A percentile compares a stretch with the other conserved stretches of the same genome.
These are phyloP conservation scores for Nannochloropsis gaditana DNA, from an alignment of 108 stramenopile genomes.

Conservation along the genomic window DNA sequence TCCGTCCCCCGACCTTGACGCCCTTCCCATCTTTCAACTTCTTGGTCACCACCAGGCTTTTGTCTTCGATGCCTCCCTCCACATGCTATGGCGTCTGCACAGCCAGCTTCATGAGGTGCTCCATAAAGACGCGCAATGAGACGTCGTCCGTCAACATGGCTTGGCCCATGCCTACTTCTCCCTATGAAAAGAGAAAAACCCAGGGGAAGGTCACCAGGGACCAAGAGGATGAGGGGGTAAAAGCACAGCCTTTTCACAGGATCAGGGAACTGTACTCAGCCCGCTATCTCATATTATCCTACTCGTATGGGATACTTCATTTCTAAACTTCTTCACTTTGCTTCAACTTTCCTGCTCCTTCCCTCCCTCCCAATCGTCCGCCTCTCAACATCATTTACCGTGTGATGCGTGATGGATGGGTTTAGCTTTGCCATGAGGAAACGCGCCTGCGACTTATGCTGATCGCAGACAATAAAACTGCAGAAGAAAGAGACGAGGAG, in stretches of 20 bases:
- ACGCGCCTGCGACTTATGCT: conserved; percentile 95
- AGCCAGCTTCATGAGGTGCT: conserved; percentile 73
- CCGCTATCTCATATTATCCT: too few relatives aligned
- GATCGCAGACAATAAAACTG: conserved; percentile 97
- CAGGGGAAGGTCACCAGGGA: neutral
- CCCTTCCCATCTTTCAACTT: too few relatives aligned
- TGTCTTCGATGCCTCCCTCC: neutral
- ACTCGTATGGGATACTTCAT: too few relatives aligned
- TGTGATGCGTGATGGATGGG: conserved; percentile 62
- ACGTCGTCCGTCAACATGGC: conserved; percentile 98
- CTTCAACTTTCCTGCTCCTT: neutral
- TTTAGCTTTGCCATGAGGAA: conserved; percentile 99
- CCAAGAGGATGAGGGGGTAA: too few relatives aligned
- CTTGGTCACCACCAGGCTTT: neutral
- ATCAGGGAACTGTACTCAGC: too few relatives aligned
- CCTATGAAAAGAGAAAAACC: neutral
- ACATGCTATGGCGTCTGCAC: conserved; percentile 39
- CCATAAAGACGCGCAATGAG: conserved; percentile 96
- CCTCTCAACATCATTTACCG: neutral
- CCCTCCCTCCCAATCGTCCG: neutral
- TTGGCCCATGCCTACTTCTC: conserved; percentile 63
- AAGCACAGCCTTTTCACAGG: too few relatives aligned
- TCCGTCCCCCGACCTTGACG: too few relatives aligned
- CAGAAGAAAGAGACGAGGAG: conserved; percentile 39
- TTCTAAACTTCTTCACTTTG: too few relatives aligned